Conservation (phyloP, 371 early-diverging fungal species). For the Chytridium lagenaria region DNA sequence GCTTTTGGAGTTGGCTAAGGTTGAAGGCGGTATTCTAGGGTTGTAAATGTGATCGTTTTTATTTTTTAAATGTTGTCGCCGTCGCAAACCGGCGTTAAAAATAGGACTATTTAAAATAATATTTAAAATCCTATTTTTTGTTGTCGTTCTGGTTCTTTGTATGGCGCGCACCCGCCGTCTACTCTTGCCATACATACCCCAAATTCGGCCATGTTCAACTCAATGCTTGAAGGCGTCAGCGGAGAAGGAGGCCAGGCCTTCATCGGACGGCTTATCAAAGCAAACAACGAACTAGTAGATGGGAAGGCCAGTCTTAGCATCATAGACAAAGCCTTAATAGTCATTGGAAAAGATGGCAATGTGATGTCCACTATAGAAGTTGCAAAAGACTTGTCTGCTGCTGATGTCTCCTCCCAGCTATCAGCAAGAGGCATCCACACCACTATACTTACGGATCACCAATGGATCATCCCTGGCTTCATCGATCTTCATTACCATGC, state of each 20-base stretch:
- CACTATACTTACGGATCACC: not conserved
- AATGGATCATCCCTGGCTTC: conserved; percentile 71
- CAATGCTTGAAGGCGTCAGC: too few relatives aligned
- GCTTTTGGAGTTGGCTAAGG: conserved; percentile 43
- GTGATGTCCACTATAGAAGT: not conserved
- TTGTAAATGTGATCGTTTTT: too few relatives aligned
- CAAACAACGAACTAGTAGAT: not conserved
- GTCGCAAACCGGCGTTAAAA: too few relatives aligned
- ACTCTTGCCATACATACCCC: too few relatives aligned
- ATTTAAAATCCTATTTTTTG: too few relatives aligned
- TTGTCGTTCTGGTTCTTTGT: too few relatives aligned
- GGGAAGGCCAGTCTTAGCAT: not conserved
- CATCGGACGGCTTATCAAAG: not conserved
- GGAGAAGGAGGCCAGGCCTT: too few relatives aligned
- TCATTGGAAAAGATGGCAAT: not conserved
- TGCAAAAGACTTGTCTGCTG: not conserved
- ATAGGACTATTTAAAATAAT: too few relatives aligned
- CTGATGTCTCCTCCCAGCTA: not conserved
- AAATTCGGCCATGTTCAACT: too few relatives aligned
- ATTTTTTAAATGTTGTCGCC: too few relatives aligned
- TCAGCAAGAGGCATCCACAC: not conserved
- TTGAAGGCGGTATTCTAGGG: conserved; percentile 38
- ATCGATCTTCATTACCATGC: conserved; percentile 93
- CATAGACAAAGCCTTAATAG: not conserved
- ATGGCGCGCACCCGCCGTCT: too few relatives aligned